Base-by-base conservation (phyloP, 2,329 filamentous ascomycete species). In the Teratosphaeria pseudoeucalypti region DNA sequence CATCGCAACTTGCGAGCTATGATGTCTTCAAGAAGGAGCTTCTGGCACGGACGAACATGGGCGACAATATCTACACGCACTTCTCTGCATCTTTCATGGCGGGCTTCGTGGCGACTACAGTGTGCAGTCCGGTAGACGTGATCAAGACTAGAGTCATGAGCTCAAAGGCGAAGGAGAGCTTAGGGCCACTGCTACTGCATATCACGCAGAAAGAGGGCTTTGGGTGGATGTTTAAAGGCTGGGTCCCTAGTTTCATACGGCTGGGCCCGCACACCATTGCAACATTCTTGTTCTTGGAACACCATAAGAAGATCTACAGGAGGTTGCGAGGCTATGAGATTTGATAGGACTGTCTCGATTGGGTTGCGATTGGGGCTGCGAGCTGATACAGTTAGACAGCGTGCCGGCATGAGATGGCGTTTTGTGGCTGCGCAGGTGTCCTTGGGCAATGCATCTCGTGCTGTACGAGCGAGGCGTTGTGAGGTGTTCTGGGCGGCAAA, bases 141-240 rank as follows among this genome's bases (percentile, higher is more conserved):
- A 86, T 95, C 76, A 95, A 95, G 80, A 95, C 90, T 10, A 81
- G 89, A 27, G 83, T 95, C 68, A 95, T 95, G 90, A 88, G 85
- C 62, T 82, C 85, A 1, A 76, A 77, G 16, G 69, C 80, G 59
- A 76, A 77, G 12, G 70, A 82, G 63, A 75, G 74, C 39, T 74
- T 94, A 34, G 64, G 82, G 2, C 77, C 77, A 59, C 73, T 91
- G 26, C 75, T 95, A 58, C 75, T 77, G 52, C 84, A 89, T 53
- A 85, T 92, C 34, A 88, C 85, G 64, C 81, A 78, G 58, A 77
- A 82, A 19, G 89, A 95, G 70, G 90, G 90, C 1, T 72, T 89
- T 56, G 75, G 81, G 53, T 95, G 90, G 90, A 86, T 92, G 82
- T 95, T 95, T 76, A 89, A 89, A 73, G 90, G 90, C 62, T 95